Evolutionary conservation across 805 yeast species (phyloP).

Genomic region (Candida sithepensis): DNA sequence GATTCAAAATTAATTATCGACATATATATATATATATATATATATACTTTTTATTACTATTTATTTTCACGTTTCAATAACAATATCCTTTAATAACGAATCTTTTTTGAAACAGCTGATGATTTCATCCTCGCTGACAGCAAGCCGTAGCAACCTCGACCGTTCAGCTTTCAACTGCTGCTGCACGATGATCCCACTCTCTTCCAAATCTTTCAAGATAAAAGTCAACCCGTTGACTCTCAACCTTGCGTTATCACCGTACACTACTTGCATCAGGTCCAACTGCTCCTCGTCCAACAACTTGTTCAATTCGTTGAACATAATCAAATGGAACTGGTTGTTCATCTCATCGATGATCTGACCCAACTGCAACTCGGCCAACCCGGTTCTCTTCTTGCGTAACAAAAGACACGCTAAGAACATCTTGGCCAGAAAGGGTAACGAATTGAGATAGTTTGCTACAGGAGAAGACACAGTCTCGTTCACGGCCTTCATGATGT

Average conservation of each 20-base stretch:
- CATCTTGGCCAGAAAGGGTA: conserved; percentile 70
- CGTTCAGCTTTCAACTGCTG: conserved; percentile 71
- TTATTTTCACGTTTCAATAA: conserved; percentile 11
- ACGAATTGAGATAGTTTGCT: conserved; percentile 49
- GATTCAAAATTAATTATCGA: no score
- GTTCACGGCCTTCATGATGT: conserved; percentile 73
- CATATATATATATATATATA: neutral
- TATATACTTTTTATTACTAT: conserved; percentile 1
- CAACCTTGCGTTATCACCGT: conserved; percentile 30
- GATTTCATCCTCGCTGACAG: conserved; percentile 69
- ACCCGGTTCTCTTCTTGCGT: conserved; percentile 61
- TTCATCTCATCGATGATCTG: conserved; percentile 77
- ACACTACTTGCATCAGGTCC: conserved; percentile 24
- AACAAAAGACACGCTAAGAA: conserved; percentile 66
- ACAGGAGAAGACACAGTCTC: conserved; percentile 78
- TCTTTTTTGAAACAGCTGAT: conserved; percentile 58
- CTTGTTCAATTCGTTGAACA: conserved; percentile 29
- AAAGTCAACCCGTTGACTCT: conserved; percentile 59
- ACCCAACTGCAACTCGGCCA: conserved; percentile 68
- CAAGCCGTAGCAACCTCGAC: conserved; percentile 57
- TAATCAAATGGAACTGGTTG: conserved; percentile 28
- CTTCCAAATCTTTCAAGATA: conserved; percentile 66
- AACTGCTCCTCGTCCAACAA: conserved; percentile 20
- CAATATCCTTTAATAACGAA: conserved; percentile 34
- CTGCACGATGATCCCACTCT: conserved; percentile 70